Evolutionary conservation across 1,284 basidiomycete species (phyloP), one percentile per base, ranked within the genome.

Genomic region (Ceratobasidium sp.): DNA sequence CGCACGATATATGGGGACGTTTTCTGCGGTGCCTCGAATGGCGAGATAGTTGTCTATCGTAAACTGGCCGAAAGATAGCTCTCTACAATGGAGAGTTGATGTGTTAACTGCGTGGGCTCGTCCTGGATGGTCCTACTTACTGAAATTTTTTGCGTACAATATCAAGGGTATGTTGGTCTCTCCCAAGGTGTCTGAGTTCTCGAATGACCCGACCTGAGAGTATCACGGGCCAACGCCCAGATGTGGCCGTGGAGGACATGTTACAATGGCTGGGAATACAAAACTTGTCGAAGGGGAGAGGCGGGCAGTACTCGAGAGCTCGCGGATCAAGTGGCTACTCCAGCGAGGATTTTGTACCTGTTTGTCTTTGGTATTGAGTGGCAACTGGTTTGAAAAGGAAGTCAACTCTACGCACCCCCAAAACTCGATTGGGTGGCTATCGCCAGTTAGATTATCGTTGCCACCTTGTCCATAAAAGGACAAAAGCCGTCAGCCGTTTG

Each of bases 111-210:
- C 33, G 20, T 23, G 8, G n/a, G 33, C 41, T 54, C 23, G 5
- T 8, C 41, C 18, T 69, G n/a, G 23, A 20, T 16, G 4, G 10
- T 3, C 5, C 18, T 27, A 55, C 50, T 12, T 46, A 75, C 73
- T 66, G 64, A 16, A 75, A 23, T 44, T 75, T 75, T 20, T 46
- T 75, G n/a, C 52, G 60, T 2, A 75, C 50, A 30, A 75, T 75
- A 8, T 75, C 73, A 18, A 75, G 35, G 23, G 73, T 55, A 12
- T 18, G 38, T 16, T 66, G 16, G 18, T 75, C 62, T 27, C 48
- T 50, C 3, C 46, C 27, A 14, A 75, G n/a, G 16, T 38, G 33
- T 2, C 73, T 14, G 20, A 75, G 62, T 16, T 75, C 73, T 16
- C 60, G 30, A 18, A 65, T 54, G 12, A 50, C 62, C 23, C 62